Base-by-base conservation (phyloP, 2,329 filamentous ascomycete species). In the Sordariomycetes sp. region DNA sequence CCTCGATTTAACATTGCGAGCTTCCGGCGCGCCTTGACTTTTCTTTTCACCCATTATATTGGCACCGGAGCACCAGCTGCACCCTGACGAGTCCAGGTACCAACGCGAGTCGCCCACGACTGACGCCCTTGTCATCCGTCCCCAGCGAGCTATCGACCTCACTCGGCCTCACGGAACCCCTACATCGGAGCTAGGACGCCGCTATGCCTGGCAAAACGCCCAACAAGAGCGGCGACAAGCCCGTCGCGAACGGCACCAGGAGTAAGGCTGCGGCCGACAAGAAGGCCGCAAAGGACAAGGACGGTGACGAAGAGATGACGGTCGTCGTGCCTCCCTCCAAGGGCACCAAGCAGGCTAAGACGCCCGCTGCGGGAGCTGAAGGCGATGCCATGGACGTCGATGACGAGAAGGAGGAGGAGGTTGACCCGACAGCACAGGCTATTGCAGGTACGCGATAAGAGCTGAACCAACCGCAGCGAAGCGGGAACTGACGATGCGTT, bases 321-420 rank as follows among this genome's bases (percentile, higher is more conserved):
- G 81, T 86, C 44, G 82, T 87, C 48, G 80, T 86, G 30, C 81
- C 82, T 35, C 80, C 79, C 38, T 74, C 79, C 44, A 86, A 86
- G 66, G 33, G 26, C 49, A 83, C 82, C 64, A 62, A 65, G 50
- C 81, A 79, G 62, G 72, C 70, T 48, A 81, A 80, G 64, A 77
- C 77, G 61, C 18, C 33, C 18, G 51, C 55, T 15, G 53, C 50
- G n/a, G n/a, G n/a, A n/a, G 8, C 25, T 14, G 25, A 28, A 10
- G 25, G 25, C 25, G 25, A 28, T 28, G 25, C n/a, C 48, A 79
- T 78, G 58, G 78, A 86, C 51, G 79, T 72, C 50, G 81, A 84
- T 47, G 79, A 79, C 48, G 81, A 86, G 65, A 86, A 54, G 32
- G 70, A 70, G 51, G 63, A 58, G 44, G 69, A 75, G 61, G 62